Base-by-base conservation (phyloP, 495 filamentous ascomycete species). In the Podospora appendiculata region DNA sequence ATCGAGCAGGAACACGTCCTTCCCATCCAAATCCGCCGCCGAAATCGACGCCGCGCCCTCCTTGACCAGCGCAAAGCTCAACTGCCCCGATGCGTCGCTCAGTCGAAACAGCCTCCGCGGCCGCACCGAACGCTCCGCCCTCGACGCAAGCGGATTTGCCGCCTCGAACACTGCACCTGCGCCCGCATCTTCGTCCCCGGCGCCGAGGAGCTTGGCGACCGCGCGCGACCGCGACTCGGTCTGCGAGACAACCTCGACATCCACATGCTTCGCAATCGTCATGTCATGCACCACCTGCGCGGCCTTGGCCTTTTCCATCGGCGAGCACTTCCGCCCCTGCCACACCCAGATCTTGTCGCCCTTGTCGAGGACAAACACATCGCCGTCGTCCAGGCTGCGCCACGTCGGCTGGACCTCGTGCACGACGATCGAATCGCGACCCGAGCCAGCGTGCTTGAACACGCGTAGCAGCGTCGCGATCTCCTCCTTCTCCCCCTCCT, bases 231-330 rank as follows among this genome's bases (percentile, higher is more conserved):
- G 68, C 6, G 78, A 68, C 49, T 85, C 81, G 0, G 69, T 64
- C 56, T 83, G 79, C 12, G 79, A 73, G 7, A 85, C 58, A 14
- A 85, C 79, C 57, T 85, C 81, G 12, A 82, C 79, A 50, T 83
- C 76, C 36, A 79, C 58, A 55, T 83, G 81, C 54, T 81, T 83
- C 8, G 79, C 80, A 6, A 76, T 61, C 0, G 76, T 82, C 74
- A 83, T 68, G 47, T 85, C 79, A 56, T 80, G 71, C 6, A 85
- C 79, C 13, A 83, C 79, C 53, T 82, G 80, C 0, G 81, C 80
- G 0, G 80, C 79, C 68, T 81, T 81, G 8, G 71, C 75, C 64
- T 82, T 85, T 51, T 85, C 81, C 79, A 83, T 83, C 0, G 80
- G 81, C 42, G 76, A 79, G 55, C 79, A 82, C 34, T 70, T 75